Conservation (phyloP, 2,329 filamentous ascomycete species). For the Talaromyces sp. region DNA sequence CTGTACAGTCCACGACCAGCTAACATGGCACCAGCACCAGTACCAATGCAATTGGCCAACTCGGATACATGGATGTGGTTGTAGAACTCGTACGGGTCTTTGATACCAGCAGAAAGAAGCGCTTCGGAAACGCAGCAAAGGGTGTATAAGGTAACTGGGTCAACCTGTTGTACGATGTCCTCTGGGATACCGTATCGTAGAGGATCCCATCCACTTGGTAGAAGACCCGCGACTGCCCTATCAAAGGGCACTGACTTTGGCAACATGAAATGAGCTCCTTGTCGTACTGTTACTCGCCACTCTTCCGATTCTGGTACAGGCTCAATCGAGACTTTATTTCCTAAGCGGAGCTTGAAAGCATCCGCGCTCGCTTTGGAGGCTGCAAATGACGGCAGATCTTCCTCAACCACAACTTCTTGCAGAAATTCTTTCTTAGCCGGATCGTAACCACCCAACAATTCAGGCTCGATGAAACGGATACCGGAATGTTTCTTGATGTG, state of each 20-base stretch:
- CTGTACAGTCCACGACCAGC: conserved; percentile 97
- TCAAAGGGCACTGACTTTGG: conserved; percentile 97
- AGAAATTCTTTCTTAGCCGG: conserved; percentile 95
- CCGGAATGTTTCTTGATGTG: conserved; percentile 92
- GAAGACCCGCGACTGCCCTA: conserved; percentile 91
- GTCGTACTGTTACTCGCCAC: conserved; percentile 89
- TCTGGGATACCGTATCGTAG: conserved; percentile 94
- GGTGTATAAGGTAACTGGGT: conserved; percentile 90
- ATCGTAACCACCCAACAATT: conserved; percentile 96
- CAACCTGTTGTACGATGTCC: conserved; percentile 95
- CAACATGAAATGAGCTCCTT: conserved; percentile 89
- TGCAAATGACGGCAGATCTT: conserved; percentile 96
- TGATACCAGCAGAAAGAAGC: conserved; percentile 87
- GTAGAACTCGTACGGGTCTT: conserved; percentile 99
- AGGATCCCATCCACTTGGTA: conserved; percentile 91
- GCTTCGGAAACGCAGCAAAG: conserved; percentile 90
- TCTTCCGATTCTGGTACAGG: conserved; percentile 90
- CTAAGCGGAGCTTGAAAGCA: conserved; percentile 94
- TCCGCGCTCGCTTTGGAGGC: conserved; percentile 93
- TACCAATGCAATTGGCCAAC: conserved; percentile 96
- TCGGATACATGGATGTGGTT: conserved; percentile 98
- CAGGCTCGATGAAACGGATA: conserved; percentile 95
- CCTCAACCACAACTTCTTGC: conserved; percentile 94
- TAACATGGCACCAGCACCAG: conserved; percentile 89
- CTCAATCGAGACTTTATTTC: conserved; percentile 95